These are phyloP conservation scores for Xylariales sp. DNA, from an alignment of 2,329 filamentous ascomycete genomes.

Conservation along the genomic window DNA sequence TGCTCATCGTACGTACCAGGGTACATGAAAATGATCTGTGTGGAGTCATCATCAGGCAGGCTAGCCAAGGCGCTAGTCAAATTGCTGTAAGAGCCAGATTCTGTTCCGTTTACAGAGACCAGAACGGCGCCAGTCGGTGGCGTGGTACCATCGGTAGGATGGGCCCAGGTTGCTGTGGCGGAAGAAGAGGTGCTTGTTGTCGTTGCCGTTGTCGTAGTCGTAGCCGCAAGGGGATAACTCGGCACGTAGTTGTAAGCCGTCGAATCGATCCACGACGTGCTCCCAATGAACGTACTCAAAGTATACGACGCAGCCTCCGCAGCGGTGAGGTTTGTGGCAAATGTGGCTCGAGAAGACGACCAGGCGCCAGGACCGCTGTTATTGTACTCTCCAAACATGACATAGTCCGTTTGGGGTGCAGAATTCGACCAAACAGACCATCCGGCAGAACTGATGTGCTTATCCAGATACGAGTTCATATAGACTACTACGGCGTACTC, in stretches of 20 bases:
- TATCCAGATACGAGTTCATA: conserved; percentile 28
- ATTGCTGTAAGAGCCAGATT: conserved; percentile 20
- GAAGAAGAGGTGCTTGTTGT: conserved; percentile 14
- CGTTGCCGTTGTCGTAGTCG: conserved; percentile 14
- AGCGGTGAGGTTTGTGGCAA: conserved; percentile 29
- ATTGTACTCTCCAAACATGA: conserved; percentile 53
- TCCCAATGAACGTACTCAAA: conserved; percentile 31
- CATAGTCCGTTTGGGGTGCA: conserved; percentile 28
- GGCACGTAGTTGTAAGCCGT: conserved; percentile 31
- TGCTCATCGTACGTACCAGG: conserved; percentile 58
- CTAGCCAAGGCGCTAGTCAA: conserved; percentile 24
- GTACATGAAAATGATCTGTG: conserved; percentile 59
- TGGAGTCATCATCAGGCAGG: conserved; percentile 13
- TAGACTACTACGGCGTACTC: conserved; percentile 26
- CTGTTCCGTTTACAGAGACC: conserved; percentile 28
- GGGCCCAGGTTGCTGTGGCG: conserved; percentile 16
- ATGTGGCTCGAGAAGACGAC: conserved; percentile 44
- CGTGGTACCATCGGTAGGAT: conserved; percentile 34
- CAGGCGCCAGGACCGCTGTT: conserved; percentile 54
- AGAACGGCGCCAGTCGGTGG: conserved; percentile 36
- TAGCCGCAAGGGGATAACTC: conserved; percentile 21
- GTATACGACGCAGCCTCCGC: conserved; percentile 28
- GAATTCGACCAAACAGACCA: conserved; percentile 27
- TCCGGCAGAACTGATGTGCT: conserved; percentile 25
- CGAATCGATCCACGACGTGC: conserved; percentile 36